phyloP scores from a whole-genome alignment of 2,329 filamentous ascomycete genomes.

The Colletotrichum tofieldiae region DNA sequence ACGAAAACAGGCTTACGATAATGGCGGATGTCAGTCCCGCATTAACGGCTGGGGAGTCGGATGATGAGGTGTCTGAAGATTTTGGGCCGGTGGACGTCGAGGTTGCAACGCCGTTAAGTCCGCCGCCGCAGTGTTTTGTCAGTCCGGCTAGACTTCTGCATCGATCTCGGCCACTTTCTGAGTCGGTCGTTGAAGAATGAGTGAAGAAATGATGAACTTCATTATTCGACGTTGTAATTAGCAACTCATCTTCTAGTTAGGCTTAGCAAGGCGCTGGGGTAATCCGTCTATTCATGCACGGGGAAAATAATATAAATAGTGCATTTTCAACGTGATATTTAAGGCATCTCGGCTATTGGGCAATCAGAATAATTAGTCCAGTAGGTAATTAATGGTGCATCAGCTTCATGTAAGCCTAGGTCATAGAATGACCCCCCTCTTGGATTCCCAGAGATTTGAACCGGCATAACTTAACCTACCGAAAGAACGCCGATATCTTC shows the following conservation, averaged over 20 bases:
- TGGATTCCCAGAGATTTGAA: background rate
- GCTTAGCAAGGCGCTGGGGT: background rate
- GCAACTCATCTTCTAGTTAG: background rate
- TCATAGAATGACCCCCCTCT: background rate
- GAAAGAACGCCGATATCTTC: background rate
- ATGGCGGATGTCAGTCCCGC: conserved; percentile 15
- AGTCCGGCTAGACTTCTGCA: conserved; percentile 7
- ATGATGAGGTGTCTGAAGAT: conserved; percentile 28
- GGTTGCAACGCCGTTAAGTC: conserved; percentile 35
- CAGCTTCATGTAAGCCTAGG: background rate
- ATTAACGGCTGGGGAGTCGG: conserved; percentile 28
- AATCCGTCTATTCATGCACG: background rate
- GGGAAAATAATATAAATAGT: background rate
- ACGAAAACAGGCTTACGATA: background rate
- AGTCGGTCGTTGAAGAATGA: background rate
- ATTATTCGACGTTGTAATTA: background rate
- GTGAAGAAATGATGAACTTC: too few species aligned
- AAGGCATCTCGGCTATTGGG: background rate
- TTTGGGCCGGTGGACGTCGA: conserved; percentile 21
- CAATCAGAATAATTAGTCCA: background rate
- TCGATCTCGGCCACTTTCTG: background rate
- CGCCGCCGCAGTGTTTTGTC: conserved; percentile 26
- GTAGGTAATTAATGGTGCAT: background rate
- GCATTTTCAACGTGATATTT: too few species aligned
- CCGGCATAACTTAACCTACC: background rate